Conservation (phyloP, 345 rosid genomes). For the Hibiscus tridactylites region DNA sequence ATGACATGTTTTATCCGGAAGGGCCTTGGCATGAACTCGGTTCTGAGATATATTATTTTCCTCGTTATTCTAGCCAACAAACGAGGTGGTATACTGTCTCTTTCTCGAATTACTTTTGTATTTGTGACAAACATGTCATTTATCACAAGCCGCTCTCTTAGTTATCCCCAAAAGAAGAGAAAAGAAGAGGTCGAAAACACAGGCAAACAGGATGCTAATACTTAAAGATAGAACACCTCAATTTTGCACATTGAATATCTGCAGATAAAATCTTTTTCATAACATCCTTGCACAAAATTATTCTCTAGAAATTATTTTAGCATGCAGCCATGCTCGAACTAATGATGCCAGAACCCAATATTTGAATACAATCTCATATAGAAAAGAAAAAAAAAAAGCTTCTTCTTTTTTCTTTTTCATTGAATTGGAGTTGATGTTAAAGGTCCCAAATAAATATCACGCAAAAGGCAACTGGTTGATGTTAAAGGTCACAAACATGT, state of each 20-base stretch:
- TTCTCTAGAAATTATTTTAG: not conserved
- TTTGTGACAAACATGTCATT: not conserved
- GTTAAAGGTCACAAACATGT: no score
- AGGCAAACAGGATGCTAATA: not conserved
- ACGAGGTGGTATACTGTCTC: not conserved
- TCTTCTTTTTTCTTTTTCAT: no score
- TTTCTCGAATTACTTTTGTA: not conserved
- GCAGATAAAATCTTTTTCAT: not conserved
- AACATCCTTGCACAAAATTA: not conserved
- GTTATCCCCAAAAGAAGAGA: not conserved
- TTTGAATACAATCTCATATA: not conserved
- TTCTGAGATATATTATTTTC: not conserved
- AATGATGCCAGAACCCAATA: not conserved
- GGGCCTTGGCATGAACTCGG: not conserved
- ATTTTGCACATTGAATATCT: not conserved
- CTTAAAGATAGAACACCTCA: no score
- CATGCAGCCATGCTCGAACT: not conserved
- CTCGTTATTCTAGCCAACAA: not conserved
- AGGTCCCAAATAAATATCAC: no score
- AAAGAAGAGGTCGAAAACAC: not conserved
- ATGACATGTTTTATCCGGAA: slow-evolving; percentile 1
- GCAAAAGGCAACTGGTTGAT: no score
- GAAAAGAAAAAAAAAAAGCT: not conserved
- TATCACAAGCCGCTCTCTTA: not conserved
- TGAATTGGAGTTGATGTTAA: no score